Conservation (phyloP, 2,329 filamentous ascomycete genomes). For the Diaporthe sp. region DNA sequence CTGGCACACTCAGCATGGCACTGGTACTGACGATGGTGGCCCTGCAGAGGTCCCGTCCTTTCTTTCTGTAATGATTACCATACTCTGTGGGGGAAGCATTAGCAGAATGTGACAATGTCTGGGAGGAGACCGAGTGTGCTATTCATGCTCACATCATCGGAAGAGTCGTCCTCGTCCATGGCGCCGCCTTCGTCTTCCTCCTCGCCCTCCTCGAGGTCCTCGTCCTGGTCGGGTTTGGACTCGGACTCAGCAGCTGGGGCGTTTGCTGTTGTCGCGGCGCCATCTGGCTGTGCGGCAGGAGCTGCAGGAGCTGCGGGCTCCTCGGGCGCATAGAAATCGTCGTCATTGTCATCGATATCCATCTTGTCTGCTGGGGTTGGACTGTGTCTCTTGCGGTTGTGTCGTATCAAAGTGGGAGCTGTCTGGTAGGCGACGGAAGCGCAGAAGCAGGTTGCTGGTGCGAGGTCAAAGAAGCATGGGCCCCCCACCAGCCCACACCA, state of each 20-base stretch:
- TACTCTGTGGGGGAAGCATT: constrained; percentile 60
- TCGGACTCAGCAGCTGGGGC: constrained; percentile 45
- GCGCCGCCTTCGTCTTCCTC: constrained; percentile 72
- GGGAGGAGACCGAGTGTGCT: background rate
- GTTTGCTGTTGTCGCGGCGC: constrained; percentile 39
- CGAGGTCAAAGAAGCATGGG: constrained; percentile 19
- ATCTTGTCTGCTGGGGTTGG: constrained; percentile 54
- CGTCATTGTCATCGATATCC: constrained; percentile 74
- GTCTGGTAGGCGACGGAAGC: constrained; percentile 7
- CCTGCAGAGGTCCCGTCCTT: constrained; percentile 74
- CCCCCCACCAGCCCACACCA: background rate
- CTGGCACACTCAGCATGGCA: too few relatives aligned
- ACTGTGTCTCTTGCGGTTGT: background rate
- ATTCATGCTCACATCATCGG: constrained; percentile 53
- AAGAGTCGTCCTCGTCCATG: constrained; percentile 68
- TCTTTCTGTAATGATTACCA: constrained; percentile 76
- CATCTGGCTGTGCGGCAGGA: constrained; percentile 45
- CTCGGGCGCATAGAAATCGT: constrained; percentile 75
- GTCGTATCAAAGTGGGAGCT: background rate
- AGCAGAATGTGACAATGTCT: constrained; percentile 5
- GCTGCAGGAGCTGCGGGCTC: constrained; percentile 59
- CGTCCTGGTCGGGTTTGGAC: constrained; percentile 54
- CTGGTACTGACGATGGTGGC: constrained; percentile 65
- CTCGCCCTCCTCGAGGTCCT: constrained; percentile 73
- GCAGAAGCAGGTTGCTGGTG: background rate